phyloP scores from a whole-genome alignment of 2,329 filamentous ascomycete species.

The Thermoascus crustaceus region DNA sequence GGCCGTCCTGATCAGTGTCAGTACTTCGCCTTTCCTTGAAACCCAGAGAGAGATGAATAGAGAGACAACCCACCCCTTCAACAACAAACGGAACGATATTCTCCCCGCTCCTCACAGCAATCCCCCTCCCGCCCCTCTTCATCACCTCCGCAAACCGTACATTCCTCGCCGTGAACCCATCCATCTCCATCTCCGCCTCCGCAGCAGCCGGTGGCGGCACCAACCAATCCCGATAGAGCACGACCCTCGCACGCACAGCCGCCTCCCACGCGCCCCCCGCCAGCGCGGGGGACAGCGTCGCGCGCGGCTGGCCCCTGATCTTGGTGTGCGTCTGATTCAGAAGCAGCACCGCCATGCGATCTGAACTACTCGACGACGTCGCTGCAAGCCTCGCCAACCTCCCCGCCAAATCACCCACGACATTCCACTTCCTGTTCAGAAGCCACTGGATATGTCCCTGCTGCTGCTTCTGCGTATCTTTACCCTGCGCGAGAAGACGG shows the following conservation, averaged over 20 bases:
- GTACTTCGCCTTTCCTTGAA: background rate
- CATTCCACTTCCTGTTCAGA: slow-evolving; percentile 40
- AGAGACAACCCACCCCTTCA: slow-evolving; percentile 21
- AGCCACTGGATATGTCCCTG: slow-evolving; percentile 29
- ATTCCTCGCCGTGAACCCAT: slow-evolving; percentile 28
- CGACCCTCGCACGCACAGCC: slow-evolving; percentile 63
- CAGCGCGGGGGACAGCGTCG: slow-evolving; percentile 66
- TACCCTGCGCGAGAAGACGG: slow-evolving; percentile 17
- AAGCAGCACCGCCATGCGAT: slow-evolving; percentile 64
- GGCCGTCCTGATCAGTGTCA: slow-evolving; percentile 9
- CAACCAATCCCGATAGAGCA: slow-evolving; percentile 71
- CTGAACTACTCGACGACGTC: no score
- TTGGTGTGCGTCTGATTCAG: slow-evolving; percentile 77
- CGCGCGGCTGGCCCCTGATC: slow-evolving; percentile 57
- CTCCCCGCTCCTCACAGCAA: slow-evolving; percentile 18
- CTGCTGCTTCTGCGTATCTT: slow-evolving; percentile 34
- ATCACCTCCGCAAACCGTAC: slow-evolving; percentile 56
- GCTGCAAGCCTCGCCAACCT: slow-evolving; percentile 64
- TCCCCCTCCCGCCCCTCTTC: slow-evolving; percentile 51
- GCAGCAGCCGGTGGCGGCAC: slow-evolving; percentile 16
- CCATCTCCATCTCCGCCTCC: slow-evolving; percentile 30
- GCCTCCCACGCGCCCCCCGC: slow-evolving; percentile 73
- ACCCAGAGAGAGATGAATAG: background rate
- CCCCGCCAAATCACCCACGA: slow-evolving; percentile 58
- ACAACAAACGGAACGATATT: slow-evolving; percentile 35